phyloP scores from a whole-genome alignment of 345 rosid species.

The Melaleuca alternifolia region DNA sequence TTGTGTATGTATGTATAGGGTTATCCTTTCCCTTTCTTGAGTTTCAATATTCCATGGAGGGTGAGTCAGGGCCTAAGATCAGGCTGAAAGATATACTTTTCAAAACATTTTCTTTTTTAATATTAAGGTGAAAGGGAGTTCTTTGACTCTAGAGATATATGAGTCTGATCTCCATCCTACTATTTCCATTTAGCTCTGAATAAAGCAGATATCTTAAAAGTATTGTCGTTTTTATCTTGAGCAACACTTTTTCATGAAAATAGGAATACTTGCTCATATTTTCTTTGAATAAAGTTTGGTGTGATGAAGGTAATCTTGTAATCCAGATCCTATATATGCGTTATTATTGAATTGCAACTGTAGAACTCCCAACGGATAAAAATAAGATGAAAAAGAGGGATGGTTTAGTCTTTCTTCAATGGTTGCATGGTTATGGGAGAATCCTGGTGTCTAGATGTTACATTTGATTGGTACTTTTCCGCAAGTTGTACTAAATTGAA shows the following conservation, averaged over 20 bases:
- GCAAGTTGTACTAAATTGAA: not conserved
- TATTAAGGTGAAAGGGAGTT: no score
- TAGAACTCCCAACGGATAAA: not conserved
- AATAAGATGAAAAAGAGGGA: not conserved
- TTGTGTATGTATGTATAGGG: no score
- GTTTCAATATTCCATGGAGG: no score
- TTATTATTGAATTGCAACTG: not conserved
- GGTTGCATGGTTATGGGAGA: not conserved
- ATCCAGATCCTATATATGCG: not conserved
- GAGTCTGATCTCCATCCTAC: not conserved
- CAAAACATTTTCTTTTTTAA: no score
- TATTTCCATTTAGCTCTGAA: not conserved
- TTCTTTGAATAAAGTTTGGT: not conserved
- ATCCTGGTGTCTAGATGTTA: not conserved
- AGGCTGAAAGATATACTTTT: no score
- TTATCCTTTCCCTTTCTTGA: no score
- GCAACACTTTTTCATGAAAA: not conserved
- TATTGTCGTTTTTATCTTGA: not conserved
- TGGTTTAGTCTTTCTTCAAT: not conserved
- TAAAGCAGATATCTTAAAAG: not conserved
- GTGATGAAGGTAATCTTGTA: not conserved
- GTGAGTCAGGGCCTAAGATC: no score
- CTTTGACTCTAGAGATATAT: not conserved
- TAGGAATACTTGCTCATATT: not conserved
- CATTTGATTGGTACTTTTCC: not conserved